A percentile compares a stretch with the other conserved stretches of the same genome.
Conservation (phyloP, 2,329 filamentous ascomycete species). For the Drechslerella dactyloides region DNA sequence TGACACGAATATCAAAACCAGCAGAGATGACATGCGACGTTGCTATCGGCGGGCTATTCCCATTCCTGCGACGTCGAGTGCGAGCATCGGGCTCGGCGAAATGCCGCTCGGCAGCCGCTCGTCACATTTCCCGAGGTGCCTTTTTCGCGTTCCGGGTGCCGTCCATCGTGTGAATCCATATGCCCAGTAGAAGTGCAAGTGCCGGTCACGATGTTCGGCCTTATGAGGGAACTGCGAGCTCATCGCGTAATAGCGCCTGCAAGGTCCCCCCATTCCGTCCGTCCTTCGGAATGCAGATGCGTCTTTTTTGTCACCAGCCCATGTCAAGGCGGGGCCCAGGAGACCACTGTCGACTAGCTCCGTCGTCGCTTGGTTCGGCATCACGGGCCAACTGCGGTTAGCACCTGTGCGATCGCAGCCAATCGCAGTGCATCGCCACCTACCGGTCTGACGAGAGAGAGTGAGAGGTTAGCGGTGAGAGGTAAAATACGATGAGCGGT, state of each 20-base stretch:
- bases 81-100: conserved; percentile 44
- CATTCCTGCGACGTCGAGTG: background rate
- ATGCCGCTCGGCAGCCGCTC: conserved; percentile 31
- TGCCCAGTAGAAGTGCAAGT: no score
- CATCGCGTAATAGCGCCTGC: conserved; percentile 19
- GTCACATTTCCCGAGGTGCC: conserved; percentile 43
- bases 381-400: conserved; percentile 37
- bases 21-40: no score
- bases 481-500: no score
- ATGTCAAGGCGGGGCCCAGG: conserved; percentile 11
- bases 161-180: conserved; percentile 7
- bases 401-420: background rate
- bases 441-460: no score
- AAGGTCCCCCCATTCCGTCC: conserved; percentile 39
- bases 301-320: conserved; percentile 28
- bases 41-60: background rate
- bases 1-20: no score
- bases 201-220: background rate
- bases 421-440: background rate
- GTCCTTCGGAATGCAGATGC: conserved; percentile 23
- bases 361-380: conserved; percentile 35
- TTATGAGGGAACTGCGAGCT: conserved; percentile 1
- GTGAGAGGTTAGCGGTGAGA: conserved; percentile 1
- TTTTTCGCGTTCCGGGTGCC: conserved; percentile 25
- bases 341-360: conserved; percentile 20